Evolutionary conservation across 768 basidiomycete species (phyloP).

Genomic region (Hypsizygus marmoreus): DNA sequence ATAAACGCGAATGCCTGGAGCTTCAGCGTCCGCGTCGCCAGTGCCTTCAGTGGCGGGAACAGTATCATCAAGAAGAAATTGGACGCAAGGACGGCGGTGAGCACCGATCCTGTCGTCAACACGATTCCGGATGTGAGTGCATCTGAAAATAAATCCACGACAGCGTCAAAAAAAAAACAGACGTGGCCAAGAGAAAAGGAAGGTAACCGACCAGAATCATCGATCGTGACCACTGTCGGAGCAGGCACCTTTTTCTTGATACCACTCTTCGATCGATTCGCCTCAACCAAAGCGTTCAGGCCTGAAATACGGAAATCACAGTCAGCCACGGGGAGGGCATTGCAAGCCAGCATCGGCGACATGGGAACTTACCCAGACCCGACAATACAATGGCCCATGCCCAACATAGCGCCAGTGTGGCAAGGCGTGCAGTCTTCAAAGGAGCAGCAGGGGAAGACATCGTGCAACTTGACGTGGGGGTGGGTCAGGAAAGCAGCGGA

Average conservation of each 20-base stretch:
- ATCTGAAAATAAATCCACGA: conserved; percentile 18
- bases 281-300: conserved; percentile 27
- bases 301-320: too few species aligned
- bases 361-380: conserved; percentile 15
- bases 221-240: conserved; percentile 15
- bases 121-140: conserved; percentile 21
- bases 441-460: conserved; percentile 13
- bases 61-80: conserved; percentile 15
- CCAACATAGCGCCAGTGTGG: conserved; percentile 29
- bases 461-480: background rate
- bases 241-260: conserved; percentile 19
- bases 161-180: background rate
- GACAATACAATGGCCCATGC: conserved; percentile 28
- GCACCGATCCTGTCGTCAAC: conserved; percentile 15
- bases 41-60: conserved; percentile 4
- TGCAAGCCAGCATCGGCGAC: background rate
- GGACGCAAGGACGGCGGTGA: conserved; percentile 18
- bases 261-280: conserved; percentile 17
- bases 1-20: conserved; percentile 36
- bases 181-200: background rate
- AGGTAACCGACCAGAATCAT: conserved; percentile 19
- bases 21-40: conserved; percentile 23
- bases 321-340: too few species aligned
- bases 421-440: conserved; percentile 23
- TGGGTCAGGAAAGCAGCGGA: background rate